Percentiles rank a stretch among this genome's conserved stretches.
These are phyloP conservation scores for Pseudogymnoascus sp. DNA, from an alignment of 2,329 filamentous ascomycete species.

Conservation along the genomic window DNA sequence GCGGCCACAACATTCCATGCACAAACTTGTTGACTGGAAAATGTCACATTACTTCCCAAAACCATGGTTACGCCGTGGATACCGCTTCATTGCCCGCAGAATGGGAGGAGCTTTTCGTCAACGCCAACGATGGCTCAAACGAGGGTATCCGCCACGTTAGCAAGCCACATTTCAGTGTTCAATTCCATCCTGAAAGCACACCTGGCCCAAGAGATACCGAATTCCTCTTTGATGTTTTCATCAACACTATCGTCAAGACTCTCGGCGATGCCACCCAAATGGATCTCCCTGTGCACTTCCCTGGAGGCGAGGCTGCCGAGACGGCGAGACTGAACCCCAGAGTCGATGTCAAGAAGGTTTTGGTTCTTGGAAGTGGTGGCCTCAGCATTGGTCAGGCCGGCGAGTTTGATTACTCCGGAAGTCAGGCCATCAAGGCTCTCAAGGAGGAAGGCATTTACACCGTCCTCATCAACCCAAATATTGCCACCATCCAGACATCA, in stretches of 20 bases:
- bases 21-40: conserved; percentile 91
- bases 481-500: conserved; percentile 96
- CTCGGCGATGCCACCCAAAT: conserved; percentile 60
- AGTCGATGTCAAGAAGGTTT: conserved; percentile 84
- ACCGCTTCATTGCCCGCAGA: conserved; percentile 62
- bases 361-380: conserved; percentile 89
- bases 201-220: conserved; percentile 94
- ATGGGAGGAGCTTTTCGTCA: conserved; percentile 94
- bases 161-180: conserved; percentile 96
- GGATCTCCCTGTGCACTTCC: conserved; percentile 70
- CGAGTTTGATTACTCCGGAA: conserved; percentile 98
- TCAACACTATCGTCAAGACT: conserved; percentile 70
- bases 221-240: conserved; percentile 94
- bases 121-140: conserved; percentile 96
- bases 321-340: conserved; percentile 69
- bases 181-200: conserved; percentile 97
- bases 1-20: conserved; percentile 96
- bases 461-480: conserved; percentile 97
- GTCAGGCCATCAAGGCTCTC: conserved; percentile 94
- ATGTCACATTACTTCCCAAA: conserved; percentile 98
- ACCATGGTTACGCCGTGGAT: conserved; percentile 94
- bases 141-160: conserved; percentile 86
- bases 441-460: conserved; percentile 99
- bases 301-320: conserved; percentile 72
- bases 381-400: conserved; percentile 96